These are phyloP conservation scores for Colletotrichum coccodes DNA, from an alignment of 2,329 filamentous ascomycete species.

Conservation along the genomic window DNA sequence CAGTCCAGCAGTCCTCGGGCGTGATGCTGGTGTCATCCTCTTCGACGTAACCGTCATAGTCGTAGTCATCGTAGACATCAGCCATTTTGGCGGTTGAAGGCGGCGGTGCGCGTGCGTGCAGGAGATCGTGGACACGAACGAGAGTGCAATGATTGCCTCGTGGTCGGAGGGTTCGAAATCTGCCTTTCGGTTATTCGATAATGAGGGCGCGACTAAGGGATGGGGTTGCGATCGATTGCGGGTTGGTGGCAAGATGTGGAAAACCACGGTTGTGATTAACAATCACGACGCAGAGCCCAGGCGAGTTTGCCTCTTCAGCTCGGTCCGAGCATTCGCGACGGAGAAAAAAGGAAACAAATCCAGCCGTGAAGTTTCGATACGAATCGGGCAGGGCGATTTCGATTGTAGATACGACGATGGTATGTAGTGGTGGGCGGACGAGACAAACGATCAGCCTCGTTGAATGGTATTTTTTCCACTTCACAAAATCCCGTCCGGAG, in stretches of 20 bases:
- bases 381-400: neutral
- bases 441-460: constrained; percentile 4
- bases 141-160: neutral
- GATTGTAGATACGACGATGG: neutral
- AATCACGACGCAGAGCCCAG: constrained; percentile 31
- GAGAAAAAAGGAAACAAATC: neutral
- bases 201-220: neutral
- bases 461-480: constrained; percentile 1
- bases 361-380: neutral
- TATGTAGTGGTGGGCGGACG: neutral
- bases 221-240: constrained; percentile 21
- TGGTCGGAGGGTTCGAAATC: neutral
- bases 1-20: constrained; percentile 97
- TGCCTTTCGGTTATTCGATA: neutral
- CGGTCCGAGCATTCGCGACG: constrained; percentile 20
- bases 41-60: constrained; percentile 74
- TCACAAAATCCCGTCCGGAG: neutral
- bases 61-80: constrained; percentile 67
- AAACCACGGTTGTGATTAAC: constrained; percentile 22
- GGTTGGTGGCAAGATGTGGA: constrained; percentile 12
- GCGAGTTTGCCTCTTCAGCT: constrained; percentile 24
- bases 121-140: neutral
- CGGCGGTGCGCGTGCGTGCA: neutral
- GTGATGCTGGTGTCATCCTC: constrained; percentile 81
- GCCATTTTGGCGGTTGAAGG: constrained; percentile 53